These are phyloP conservation scores for Millerozyma acaciae DNA, from an alignment of 805 yeast species.

Conservation along the genomic window DNA sequence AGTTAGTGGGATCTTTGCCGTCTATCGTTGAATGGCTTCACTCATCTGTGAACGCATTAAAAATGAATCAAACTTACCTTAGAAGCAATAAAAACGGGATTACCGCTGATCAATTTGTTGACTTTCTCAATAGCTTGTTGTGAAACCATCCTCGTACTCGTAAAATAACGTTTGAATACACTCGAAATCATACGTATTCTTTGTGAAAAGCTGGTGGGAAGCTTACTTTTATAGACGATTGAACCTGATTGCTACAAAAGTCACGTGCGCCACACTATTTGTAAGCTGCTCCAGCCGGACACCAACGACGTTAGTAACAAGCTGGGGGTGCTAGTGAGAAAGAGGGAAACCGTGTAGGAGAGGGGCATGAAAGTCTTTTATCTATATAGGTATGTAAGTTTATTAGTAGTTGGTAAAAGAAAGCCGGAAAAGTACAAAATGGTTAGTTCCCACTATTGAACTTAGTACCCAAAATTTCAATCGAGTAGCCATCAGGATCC, in stretches of 20 bases:
- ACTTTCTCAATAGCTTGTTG: slow-evolving; percentile 56
- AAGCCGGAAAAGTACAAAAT: too few species aligned
- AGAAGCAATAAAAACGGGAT: slow-evolving; percentile 77
- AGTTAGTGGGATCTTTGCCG: neutral
- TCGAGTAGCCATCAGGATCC: slow-evolving; percentile 89
- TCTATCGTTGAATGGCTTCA: neutral
- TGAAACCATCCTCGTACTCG: slow-evolving; percentile 47
- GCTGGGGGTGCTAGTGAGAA: too few species aligned
- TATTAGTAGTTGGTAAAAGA: too few species aligned
- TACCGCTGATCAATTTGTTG: slow-evolving; percentile 56
- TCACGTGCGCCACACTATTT: neutral
- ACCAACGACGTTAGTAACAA: too few species aligned
- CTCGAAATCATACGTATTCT: slow-evolving; percentile 8
- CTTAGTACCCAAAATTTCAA: slow-evolving; percentile 61
- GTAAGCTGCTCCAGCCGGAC: neutral
- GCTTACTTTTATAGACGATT: too few species aligned
- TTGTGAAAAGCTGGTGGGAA: neutral
- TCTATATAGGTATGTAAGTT: too few species aligned
- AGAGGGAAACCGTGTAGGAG: too few species aligned
- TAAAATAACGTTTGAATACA: slow-evolving; percentile 9
- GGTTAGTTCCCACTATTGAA: too few species aligned
- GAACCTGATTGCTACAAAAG: too few species aligned
- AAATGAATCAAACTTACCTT: slow-evolving; percentile 53
- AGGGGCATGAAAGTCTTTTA: too few species aligned
- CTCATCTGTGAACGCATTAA: too few species aligned